Evolutionary conservation across 2,329 filamentous ascomycete genomes (phyloP).

Genomic region (Paracamarosporium sp.): DNA sequence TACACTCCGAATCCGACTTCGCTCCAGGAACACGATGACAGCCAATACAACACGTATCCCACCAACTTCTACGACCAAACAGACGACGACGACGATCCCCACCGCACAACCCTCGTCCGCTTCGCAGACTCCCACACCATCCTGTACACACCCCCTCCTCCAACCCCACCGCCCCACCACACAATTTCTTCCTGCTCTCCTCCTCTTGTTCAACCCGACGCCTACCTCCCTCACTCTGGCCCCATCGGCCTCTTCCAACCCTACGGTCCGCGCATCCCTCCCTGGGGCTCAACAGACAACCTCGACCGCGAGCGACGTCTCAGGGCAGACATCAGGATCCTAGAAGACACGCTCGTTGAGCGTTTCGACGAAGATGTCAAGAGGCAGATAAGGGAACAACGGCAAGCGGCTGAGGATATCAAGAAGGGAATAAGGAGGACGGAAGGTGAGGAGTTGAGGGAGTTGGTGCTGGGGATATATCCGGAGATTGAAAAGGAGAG

Average conservation of each 20-base stretch:
- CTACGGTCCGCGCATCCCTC: constrained; percentile 4
- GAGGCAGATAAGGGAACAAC: neutral
- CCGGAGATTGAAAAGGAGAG: constrained; percentile 2
- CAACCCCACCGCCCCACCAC: neutral
- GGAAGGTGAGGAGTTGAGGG: constrained; percentile 9
- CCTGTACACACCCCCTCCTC: neutral
- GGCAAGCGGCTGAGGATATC: neutral
- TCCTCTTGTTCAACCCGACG: neutral
- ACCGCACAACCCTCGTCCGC: neutral
- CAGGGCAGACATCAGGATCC: neutral
- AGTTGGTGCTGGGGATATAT: constrained; percentile 6
- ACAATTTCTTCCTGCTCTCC: neutral
- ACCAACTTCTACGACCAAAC: neutral
- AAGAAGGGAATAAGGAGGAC: neutral
- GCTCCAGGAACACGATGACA: neutral
- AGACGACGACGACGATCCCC: neutral
- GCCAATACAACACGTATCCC: neutral
- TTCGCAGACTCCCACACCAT: neutral
- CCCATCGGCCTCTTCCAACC: neutral
- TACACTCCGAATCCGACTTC: neutral
- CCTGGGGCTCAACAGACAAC: constrained; percentile 4
- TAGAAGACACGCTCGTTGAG: neutral
- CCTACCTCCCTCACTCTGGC: neutral
- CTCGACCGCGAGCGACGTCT: constrained; percentile 1
- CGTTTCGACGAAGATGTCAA: neutral